Percentiles rank a stretch among this genome's conserved stretches.
phyloP scores from a whole-genome alignment of 2,329 filamentous ascomycete genomes.

The Escovopsis sp. region DNA sequence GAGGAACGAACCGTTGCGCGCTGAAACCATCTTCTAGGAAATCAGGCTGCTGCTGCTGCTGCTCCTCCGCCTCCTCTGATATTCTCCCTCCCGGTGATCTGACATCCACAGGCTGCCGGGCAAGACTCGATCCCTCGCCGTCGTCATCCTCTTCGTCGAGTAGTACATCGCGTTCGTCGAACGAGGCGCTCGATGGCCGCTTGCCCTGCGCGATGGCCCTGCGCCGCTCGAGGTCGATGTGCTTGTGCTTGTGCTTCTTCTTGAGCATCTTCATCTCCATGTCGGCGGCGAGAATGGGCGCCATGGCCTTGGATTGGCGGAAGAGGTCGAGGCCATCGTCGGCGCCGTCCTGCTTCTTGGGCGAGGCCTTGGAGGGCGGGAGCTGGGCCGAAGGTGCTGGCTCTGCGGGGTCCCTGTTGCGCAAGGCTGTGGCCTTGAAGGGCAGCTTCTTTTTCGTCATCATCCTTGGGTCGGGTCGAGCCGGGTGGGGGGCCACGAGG shows the following conservation, averaged over 20 bases:
- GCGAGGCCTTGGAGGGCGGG: too few relatives aligned
- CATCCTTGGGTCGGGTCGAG: not conserved
- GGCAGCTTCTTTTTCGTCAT: slow-evolving; percentile 27
- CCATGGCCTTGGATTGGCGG: slow-evolving; percentile 34
- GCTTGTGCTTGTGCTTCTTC: slow-evolving; percentile 12
- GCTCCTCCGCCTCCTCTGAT: too few relatives aligned
- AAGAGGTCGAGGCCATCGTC: slow-evolving; percentile 32
- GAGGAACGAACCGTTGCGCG: too few relatives aligned
- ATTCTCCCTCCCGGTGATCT: too few relatives aligned
- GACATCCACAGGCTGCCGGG: too few relatives aligned
- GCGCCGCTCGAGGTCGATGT: slow-evolving; percentile 9
- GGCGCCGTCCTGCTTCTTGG: too few relatives aligned
- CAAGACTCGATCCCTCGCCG: too few relatives aligned
- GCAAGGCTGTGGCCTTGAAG: slow-evolving; percentile 34
- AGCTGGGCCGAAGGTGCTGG: slow-evolving; percentile 6
- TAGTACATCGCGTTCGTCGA: too few relatives aligned
- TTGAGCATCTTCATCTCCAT: slow-evolving; percentile 17
- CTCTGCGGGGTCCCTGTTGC: slow-evolving; percentile 12
- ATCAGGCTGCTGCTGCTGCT: too few relatives aligned
- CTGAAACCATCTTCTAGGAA: too few relatives aligned
- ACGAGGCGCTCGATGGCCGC: slow-evolving; percentile 3
- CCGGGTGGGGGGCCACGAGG: slow-evolving; percentile 11
- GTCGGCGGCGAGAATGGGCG: slow-evolving; percentile 28
- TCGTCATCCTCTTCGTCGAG: too few relatives aligned
- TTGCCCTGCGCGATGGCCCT: slow-evolving; percentile 9